Base-by-base conservation (phyloP, 805 yeast species). In the Metschnikowia gelsemii region DNA sequence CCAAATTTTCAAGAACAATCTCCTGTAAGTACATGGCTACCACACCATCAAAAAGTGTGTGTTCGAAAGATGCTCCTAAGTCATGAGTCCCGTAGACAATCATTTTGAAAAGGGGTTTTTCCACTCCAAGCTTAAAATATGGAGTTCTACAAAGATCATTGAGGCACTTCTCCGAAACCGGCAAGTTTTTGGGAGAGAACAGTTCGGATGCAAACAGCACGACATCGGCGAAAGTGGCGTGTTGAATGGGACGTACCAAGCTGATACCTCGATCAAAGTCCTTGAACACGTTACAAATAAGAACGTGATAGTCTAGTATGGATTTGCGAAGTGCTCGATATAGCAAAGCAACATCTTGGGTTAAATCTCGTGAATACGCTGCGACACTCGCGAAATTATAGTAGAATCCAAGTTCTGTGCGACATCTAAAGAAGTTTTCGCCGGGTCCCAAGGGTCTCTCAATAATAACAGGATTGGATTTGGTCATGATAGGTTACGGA, bases 31-130 rank as follows among this genome's bases (percentile, higher is more conserved):
- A 50, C 22, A 50, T 52, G 0, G 63, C 72, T 8, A 59, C 68
- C 5, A 66, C 50, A 1, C 73, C 73, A 45, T 68, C 73, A n/a
- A 61, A 61, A 11, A 66, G 54, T 5, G 71, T 60, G 46, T 68
- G 74, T 37, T 68, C 74, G 18, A 64, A 58, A 0, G 55, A 53
- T 2, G 41, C 62, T 3, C 59, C 54, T 17, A 68, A 38, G 22
- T 56, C 47, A 18, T 42, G 42, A 2, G 47, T 38, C 0, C 62
- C 66, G 2, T 55, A 38, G 8, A 66, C 28, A 14, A 62, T 24
- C 25, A 66, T 25, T 33, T 56, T 59, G 49, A 68, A 58, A 16
- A 64, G 51, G 5, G 70, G 69, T 30, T 45, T 44, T 5, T 62
- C 53, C 11, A 31, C 40, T 34, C 57, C 52, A 26, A 62, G 49